Conservation (phyloP, 768 basidiomycete species). For the Neoboletus brunneissimus region DNA sequence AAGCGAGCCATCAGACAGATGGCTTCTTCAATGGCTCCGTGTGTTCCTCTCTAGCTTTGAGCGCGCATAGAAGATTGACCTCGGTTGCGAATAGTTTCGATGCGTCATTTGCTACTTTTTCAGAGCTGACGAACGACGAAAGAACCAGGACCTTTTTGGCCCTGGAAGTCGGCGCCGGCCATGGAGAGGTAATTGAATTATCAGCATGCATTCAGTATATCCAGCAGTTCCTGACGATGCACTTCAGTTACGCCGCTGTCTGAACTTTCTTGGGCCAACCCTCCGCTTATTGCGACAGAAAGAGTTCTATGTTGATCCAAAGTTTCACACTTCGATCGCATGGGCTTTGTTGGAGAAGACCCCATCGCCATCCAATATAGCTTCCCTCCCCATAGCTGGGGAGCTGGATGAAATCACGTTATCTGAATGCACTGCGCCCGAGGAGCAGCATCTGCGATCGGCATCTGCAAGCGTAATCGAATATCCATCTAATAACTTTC, state of each 20-base stretch:
- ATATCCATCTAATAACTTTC: constrained; percentile 32
- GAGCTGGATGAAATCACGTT: constrained; percentile 3
- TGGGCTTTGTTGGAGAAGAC: constrained; percentile 68
- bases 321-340: constrained; percentile 86
- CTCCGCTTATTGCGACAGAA: constrained; percentile 66
- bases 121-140: constrained; percentile 77
- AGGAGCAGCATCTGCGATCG: constrained; percentile 5
- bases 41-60: constrained; percentile 21
- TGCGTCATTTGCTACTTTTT: constrained; percentile 69
- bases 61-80: constrained; percentile 1
- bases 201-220: neutral
- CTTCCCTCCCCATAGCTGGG: neutral
- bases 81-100: constrained; percentile 50
- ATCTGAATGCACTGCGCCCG: neutral
- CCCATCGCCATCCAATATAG: constrained; percentile 1
- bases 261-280: constrained; percentile 54
- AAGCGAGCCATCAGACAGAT: constrained; percentile 56
- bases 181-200: constrained; percentile 56
- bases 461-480: constrained; percentile 3
- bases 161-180: constrained; percentile 81
- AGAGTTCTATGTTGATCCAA: constrained; percentile 74
- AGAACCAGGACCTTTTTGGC: constrained; percentile 76
- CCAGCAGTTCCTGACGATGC: constrained; percentile 16
- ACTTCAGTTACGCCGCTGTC: constrained; percentile 55
- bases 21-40: constrained; percentile 49